These are phyloP conservation scores for Clarireedia paspali DNA, from an alignment of 2,329 filamentous ascomycete genomes.

Conservation along the genomic window DNA sequence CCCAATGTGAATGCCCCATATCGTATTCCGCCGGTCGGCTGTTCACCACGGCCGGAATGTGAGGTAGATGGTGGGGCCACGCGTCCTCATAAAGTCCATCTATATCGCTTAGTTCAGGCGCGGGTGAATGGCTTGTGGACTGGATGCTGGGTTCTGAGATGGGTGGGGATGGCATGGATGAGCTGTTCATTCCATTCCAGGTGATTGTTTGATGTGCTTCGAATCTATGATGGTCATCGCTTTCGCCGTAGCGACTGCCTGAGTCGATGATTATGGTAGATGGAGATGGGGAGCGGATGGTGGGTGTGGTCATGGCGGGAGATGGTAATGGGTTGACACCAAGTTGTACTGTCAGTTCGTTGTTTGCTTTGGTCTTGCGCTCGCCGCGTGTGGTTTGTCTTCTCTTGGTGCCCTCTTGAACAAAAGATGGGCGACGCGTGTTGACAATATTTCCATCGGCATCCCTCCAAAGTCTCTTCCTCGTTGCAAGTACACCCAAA, in stretches of 20 bases:
- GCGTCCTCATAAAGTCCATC: constrained; percentile 26
- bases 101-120: constrained; percentile 17
- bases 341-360: constrained; percentile 1
- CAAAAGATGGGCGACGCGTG: constrained; percentile 30
- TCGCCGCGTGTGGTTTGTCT: constrained; percentile 16
- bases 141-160: constrained; percentile 15
- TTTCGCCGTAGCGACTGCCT: constrained; percentile 2
- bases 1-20: constrained; percentile 24
- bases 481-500: constrained; percentile 37
- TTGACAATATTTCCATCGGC: constrained; percentile 39
- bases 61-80: constrained; percentile 19
- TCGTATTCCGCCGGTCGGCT: constrained; percentile 16
- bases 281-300: constrained; percentile 18
- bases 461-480: constrained; percentile 43
- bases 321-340: constrained; percentile 4
- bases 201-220: constrained; percentile 12
- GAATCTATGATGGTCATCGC: constrained; percentile 4
- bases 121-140: constrained; percentile 9
- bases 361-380: constrained; percentile 9
- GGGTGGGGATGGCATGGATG: constrained; percentile 23
- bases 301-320: constrained; percentile 14
- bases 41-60: constrained; percentile 8
- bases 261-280: constrained; percentile 22
- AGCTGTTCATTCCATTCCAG: constrained; percentile 17
- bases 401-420: constrained; percentile 22